These are phyloP conservation scores for Leccinum subtestaceum DNA, from an alignment of 768 basidiomycete genomes.

Conservation along the genomic window DNA sequence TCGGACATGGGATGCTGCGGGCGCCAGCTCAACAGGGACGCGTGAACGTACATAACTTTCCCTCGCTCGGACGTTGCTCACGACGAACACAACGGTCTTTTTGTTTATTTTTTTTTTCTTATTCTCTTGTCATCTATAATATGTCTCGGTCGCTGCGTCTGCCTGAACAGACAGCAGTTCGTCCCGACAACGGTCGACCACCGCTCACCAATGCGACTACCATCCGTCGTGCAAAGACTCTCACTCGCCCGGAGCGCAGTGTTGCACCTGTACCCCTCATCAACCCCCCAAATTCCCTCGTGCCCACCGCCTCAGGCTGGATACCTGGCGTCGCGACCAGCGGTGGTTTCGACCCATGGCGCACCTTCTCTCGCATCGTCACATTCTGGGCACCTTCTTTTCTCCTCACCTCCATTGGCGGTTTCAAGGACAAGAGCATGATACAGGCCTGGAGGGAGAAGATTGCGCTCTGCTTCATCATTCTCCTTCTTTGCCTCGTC, in stretches of 20 bases:
- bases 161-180: conserved; percentile 3
- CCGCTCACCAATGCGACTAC: conserved; percentile 52
- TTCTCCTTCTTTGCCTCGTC: conserved; percentile 67
- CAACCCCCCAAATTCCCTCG: conserved; percentile 61
- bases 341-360: conserved; percentile 62
- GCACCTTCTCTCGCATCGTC: conserved; percentile 69
- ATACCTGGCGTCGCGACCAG: conserved; percentile 31
- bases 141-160: conserved; percentile 28
- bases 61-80: neutral
- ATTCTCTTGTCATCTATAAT: too few species aligned
- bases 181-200: conserved; percentile 50
- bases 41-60: neutral
- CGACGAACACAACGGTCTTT: neutral
- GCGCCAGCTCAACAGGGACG: neutral
- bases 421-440: conserved; percentile 73
- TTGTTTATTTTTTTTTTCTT: too few species aligned
- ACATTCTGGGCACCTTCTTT: conserved; percentile 91
- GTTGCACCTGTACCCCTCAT: conserved; percentile 94
- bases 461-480: conserved; percentile 88
- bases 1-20: neutral
- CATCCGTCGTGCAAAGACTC: conserved; percentile 88
- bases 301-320: conserved; percentile 37
- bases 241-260: conserved; percentile 92
- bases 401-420: conserved; percentile 69
- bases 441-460: conserved; percentile 98